Conservation (phyloP, 78 protist genomes). For the Chrysochromulina parva region DNA sequence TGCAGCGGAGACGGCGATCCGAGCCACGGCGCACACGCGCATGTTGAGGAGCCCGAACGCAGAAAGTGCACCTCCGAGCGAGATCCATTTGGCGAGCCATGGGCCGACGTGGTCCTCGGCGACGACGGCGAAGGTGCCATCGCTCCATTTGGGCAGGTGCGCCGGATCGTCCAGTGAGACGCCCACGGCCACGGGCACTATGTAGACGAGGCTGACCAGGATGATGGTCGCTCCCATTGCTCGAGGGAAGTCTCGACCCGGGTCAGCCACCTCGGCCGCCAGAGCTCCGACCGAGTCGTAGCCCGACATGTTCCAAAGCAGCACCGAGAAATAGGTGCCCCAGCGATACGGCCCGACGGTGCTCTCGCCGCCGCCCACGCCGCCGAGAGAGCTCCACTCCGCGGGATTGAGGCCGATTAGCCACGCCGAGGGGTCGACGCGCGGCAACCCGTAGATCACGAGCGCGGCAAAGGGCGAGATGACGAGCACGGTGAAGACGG, state of each 20-base stretch:
- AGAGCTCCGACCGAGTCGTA: not conserved
- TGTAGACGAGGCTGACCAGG: not conserved
- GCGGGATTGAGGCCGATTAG: not conserved
- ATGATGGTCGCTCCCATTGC: not conserved
- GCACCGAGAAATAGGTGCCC: not conserved
- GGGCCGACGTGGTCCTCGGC: not conserved
- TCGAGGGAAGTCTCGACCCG: not conserved
- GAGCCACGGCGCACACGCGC: not conserved
- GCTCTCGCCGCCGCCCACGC: not conserved
- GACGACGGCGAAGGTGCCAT: not conserved
- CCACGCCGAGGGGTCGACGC: too few relatives aligned
- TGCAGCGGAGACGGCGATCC: not conserved
- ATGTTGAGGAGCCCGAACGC: not conserved
- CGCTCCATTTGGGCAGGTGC: not conserved
- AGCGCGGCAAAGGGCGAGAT: not conserved
- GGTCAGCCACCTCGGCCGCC: slow-evolving; percentile 20
- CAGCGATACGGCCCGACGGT: not conserved
- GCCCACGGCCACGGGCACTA: not conserved
- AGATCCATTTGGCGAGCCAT: not conserved
- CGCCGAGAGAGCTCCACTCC: not conserved
- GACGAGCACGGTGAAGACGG: not conserved
- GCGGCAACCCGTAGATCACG: not conserved
- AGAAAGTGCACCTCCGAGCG: not conserved
- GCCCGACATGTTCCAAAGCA: slow-evolving; percentile 15
- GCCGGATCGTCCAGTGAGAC: not conserved